Base-by-base conservation (phyloP, 2,329 filamentous ascomycete genomes). In the Leptosphaerulina australis region DNA sequence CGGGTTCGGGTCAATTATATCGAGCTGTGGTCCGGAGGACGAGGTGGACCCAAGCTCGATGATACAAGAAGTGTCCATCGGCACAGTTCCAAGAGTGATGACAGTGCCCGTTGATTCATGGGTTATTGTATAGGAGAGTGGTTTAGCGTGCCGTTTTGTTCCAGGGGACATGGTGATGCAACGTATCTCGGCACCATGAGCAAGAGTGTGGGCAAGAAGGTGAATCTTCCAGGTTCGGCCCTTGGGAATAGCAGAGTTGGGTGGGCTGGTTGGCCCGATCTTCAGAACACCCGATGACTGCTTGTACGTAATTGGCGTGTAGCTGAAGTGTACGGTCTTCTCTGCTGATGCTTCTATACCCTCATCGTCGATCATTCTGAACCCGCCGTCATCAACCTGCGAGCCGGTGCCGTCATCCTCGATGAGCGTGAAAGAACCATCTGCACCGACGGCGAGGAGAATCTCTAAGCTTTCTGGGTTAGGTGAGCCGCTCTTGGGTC, bases 401-500 rank as follows among this genome's bases (percentile, higher is more conserved):
- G 67, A 66, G 12, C 70, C 70, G 2, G 58, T 67, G 24, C 69
- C 68, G 15, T 68, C 64, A 49, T 83, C 79, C 58, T 85, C 83
- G 8, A 79, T 47, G 0, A 85, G 67, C 1, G 73, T 74, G 44
- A 82, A 81, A 0, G 69, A 52, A 0, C 77, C 81, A 52, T 84
- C 77, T 8, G 67, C 62, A 3, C 76, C 75, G 1, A 77, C 71
- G 0, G 74, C 68, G n/a, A 78, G 55, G 0, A 83, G 64, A 21
- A 85, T 64, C 52, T 83, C 80, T 14, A 83, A 69, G 0, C 62
- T 65, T 2, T 68, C 62, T 0, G 82, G 81, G 38, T 79, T 81
- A 0, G 66, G 62, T 1, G 74, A 76, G 1, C 81, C 81, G 41
- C 82, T 83, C 2, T 53, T 58, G 0, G 79, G 77, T 2, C 65